Evolutionary conservation across 208 protist genomes (phyloP).

Genomic region (Herpetomonas samuelpessoai): DNA sequence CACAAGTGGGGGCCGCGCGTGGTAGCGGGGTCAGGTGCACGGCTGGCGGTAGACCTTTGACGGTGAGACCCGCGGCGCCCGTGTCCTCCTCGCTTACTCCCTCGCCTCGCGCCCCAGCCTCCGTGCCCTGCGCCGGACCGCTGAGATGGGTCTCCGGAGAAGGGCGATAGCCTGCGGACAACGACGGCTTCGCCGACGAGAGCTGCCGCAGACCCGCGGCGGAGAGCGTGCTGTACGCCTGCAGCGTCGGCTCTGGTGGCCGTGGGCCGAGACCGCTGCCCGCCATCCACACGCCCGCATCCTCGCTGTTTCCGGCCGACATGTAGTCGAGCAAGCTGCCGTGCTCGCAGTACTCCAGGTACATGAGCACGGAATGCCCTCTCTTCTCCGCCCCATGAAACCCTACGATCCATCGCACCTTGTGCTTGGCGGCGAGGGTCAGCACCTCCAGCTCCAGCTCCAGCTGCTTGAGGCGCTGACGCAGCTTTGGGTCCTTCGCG

Average conservation of each 20-base stretch:
- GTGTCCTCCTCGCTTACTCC: too few species aligned
- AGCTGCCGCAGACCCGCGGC: background rate
- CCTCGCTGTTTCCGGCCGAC: constrained; percentile 32
- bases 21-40: too few species aligned
- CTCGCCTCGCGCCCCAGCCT: too few species aligned
- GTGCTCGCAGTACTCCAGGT: constrained; percentile 87
- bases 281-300: constrained; percentile 21
- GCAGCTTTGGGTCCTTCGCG: constrained; percentile 83
- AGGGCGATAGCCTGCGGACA: too few species aligned
- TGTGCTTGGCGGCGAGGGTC: constrained; percentile 53
- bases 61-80: too few species aligned
- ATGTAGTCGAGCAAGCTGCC: constrained; percentile 84
- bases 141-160: background rate
- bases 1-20: background rate
- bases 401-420: constrained; percentile 82
- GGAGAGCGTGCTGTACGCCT: background rate
- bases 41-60: too few species aligned
- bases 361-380: constrained; percentile 89
- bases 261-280: background rate
- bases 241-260: constrained; percentile 5
- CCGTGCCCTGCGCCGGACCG: background rate
- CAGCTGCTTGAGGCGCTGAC: constrained; percentile 59
- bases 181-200: too few species aligned
- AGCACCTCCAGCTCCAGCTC: constrained; percentile 84
- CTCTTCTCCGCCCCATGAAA: constrained; percentile 82